Evolutionary conservation across 2,329 filamentous ascomycete genomes (phyloP), one percentile per base, ranked within the genome.

Genomic region (Zalaria sp.): DNA sequence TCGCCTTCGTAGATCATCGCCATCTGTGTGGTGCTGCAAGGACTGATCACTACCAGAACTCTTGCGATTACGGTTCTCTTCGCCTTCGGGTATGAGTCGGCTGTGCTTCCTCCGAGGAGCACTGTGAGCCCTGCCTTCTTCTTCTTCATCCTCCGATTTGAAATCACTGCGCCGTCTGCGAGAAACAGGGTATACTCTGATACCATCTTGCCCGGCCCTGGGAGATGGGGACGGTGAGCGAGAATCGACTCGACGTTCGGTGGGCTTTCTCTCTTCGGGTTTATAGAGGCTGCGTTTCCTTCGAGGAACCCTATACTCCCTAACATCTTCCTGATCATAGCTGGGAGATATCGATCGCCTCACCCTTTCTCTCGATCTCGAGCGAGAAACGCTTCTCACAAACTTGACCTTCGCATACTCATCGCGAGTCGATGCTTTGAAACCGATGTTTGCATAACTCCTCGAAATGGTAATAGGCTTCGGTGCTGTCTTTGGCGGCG

Each of bases 401-500:
- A 18, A 2, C 18, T 18, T 18, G 18, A 18, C 18, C 18, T 18
- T 18, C 18, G 18, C 18, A 18, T 18, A 18, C 18, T 18, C 18
- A 18, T 18, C 18, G 18, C 18, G 18, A 18, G 1, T 48, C 51
- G 11, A 52, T 45, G 7, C 53, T n/a, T 29, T 44, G 28, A 41
- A 35, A 34, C 38, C 35, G 18, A 40, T 38, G 6, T 38, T 38
- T 26, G 34, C 42, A 18, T 34, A 27, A 25, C 32, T 31, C 11
- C 36, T 11, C 6, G 6, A 7, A 6, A 36, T 36, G 7, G 34
- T n/a, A 8, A 25, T 11, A 8, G 25, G 54, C 41, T 57, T 58
- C 3, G 51, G 52, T 9, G 54, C 49, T 11, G 47, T 8, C 50
- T 51, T 37, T 51, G 52, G 35, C 50, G 36, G 4, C n/a, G 27